Evolutionary conservation across 202 grass and related monocot genomes (phyloP), one percentile per base, ranked within the genome.

Genomic region (Schoenoplectus triqueter): DNA sequence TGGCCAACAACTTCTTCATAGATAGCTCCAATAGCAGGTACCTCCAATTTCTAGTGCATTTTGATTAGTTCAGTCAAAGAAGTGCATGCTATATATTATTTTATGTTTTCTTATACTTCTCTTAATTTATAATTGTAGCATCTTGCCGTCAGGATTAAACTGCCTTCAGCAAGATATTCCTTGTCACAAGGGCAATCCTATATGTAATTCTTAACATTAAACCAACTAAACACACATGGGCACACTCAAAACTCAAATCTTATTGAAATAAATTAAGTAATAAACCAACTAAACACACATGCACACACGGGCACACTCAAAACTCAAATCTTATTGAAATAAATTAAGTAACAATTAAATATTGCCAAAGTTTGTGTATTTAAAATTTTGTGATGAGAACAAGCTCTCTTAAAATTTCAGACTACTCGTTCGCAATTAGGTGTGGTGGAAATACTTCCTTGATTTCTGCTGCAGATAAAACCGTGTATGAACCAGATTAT

Each of bases 1-100:
- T 97, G n/a, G 86, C 90, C n/a, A 97, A 97, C 80, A 97, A 97
- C 79, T 97, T 97, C 10, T 40, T 88, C 42, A 88, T 84, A 5
- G 78, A 57, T 46, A 74, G 10, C 47, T 89, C 94, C 64, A 93
- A 87, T 31, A 87, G 84, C 74, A 92, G 94, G 94, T 94, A 71
- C 0, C 7, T 18, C 68, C 31, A 69, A 15, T 71, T 19, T 1
- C 57, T 45, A 13, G 11, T 11, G 2, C 46, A 42, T 80, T 42
- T 9, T 61, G 6, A 44, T 61, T 7, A 82, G 18, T 78, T 62
- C 14, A 62, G 18, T 18, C 6, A 18, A 0, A 18, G 4, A 18
- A 6, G 3, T 31, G 31, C 31, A 31, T 47, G 45, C 45, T 47
- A 47, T 31, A 31, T 31, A 31, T 31, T 31, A 31, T 31, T 31